Evolutionary conservation across 1,284 basidiomycete genomes (phyloP), one percentile per base, ranked within the genome.

Genomic region (Ceratobasidium sp.): DNA sequence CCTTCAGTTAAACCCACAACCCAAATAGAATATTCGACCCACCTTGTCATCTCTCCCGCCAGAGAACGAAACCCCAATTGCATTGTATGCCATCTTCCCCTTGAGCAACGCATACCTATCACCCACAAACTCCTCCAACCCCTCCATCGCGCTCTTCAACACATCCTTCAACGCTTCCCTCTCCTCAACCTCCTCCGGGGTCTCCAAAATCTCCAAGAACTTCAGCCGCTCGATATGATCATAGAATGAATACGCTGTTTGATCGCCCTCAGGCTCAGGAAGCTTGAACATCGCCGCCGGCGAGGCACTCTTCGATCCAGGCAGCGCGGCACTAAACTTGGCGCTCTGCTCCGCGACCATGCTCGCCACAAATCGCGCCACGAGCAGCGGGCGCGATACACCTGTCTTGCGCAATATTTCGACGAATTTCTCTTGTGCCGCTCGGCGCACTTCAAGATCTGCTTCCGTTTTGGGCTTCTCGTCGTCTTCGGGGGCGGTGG

Each of bases 201-300:
- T 79, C 26, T 82, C 78, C 9, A 75, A 66, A 16, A 86, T 78
- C 59, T 91, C 90, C 50, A 91, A 79, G 77, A 85, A 92, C 64
- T 89, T 86, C 75, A 91, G 80, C 47, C 91, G 85, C 77, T 94
- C 92, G 18, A 93, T 80, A 77, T 94, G 91, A 76, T 94, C 92
- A 61, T 86, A 88, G 54, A 93, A 82, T 32, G 84, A 81, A 78
- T 92, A 93, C 9, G 86, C 83, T n/a, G 28, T 43, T n/a, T 54
- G 23, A 26, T 43, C 59, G 6, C 73, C 62, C 23, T 47, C 50
- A 14, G 73, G 43, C 62, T 87, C 84, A 9, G 84, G 84, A 58
- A 85, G 84, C 13, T 28, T 43, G 26, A 69, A 69, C 18, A 69
- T 23, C 61, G 86, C 85, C 23, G 77, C 72, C 18, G 79, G 73